These are phyloP conservation scores for Trapa incisa DNA, from an alignment of 345 rosid species.

Conservation along the genomic window DNA sequence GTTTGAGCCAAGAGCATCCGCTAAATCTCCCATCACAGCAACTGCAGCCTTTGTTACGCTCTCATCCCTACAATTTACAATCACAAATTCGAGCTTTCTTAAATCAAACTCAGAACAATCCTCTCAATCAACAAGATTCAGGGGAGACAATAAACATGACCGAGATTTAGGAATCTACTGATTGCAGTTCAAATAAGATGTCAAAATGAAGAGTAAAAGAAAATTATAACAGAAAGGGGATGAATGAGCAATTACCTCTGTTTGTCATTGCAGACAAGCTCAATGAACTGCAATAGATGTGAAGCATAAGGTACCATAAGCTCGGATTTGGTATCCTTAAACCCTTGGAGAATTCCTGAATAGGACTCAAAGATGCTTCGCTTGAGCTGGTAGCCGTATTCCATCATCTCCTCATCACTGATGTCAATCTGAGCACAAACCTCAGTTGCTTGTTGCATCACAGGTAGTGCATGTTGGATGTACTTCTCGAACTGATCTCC, in stretches of 20 bases:
- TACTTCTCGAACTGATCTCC: slow-evolving; percentile 76
- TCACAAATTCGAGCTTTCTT: no score
- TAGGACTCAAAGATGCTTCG: slow-evolving; percentile 84
- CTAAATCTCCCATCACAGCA: no score
- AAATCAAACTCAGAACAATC: no score
- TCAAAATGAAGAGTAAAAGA: no score
- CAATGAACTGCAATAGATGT: slow-evolving; percentile 71
- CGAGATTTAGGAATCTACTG: no score
- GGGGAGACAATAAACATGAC: no score
- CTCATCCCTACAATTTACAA: no score
- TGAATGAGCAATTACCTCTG: slow-evolving; percentile 26
- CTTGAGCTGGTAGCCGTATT: slow-evolving; percentile 70
- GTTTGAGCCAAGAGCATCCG: no score
- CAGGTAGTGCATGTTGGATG: slow-evolving; percentile 41
- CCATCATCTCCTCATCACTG: slow-evolving; percentile 68
- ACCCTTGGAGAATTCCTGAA: slow-evolving; percentile 91
- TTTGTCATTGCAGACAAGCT: slow-evolving; percentile 54
- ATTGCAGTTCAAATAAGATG: no score
- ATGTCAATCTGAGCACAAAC: slow-evolving; percentile 56
- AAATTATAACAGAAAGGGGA: no score
- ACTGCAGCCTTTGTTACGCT: no score
- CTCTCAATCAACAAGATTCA: no score
- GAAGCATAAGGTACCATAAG: slow-evolving; percentile 74
- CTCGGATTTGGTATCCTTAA: slow-evolving; percentile 63
- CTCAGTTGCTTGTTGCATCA: slow-evolving; percentile 82